phyloP scores from a whole-genome alignment of 2,329 filamentous ascomycete genomes.

The Ophiostoma novo-ulmi region DNA sequence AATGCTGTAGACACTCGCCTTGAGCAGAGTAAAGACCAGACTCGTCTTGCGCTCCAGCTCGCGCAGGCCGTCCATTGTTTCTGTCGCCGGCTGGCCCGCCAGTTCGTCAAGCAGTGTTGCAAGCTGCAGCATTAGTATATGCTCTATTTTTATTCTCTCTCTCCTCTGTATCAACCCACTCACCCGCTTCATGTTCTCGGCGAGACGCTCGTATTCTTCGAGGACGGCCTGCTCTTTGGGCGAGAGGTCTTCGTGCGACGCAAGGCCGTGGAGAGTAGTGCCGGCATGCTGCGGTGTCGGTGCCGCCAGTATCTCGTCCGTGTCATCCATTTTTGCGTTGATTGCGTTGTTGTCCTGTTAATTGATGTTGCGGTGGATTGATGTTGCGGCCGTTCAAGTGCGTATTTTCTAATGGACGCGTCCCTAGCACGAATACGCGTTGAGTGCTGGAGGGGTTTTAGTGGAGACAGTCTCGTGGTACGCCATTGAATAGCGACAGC shows the following conservation, averaged over 20 bases:
- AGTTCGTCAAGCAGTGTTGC: constrained; percentile 58
- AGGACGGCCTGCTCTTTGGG: constrained; percentile 90
- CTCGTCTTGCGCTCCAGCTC: constrained; percentile 91
- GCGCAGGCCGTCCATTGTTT: constrained; percentile 78
- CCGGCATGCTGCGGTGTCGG: constrained; percentile 16
- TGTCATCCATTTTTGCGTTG: constrained; percentile 23
- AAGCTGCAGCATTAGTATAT: constrained; percentile 41
- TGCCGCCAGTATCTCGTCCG: constrained; percentile 21
- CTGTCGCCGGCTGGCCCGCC: constrained; percentile 66
- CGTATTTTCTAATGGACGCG: not conserved
- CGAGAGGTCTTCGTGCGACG: constrained; percentile 50
- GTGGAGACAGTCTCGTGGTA: not conserved
- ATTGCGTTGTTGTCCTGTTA: not conserved
- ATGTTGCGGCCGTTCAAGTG: not conserved
- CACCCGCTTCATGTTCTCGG: constrained; percentile 89
- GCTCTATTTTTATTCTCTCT: not conserved
- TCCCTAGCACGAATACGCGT: not conserved
- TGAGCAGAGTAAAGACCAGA: constrained; percentile 89
- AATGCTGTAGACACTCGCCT: constrained; percentile 98
- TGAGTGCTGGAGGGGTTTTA: constrained; percentile 14
- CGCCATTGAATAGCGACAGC: not conserved
- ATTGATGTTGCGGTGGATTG: not conserved
- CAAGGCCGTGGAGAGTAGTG: constrained; percentile 5
- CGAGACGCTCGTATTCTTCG: constrained; percentile 83
- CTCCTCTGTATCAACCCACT: not conserved